phyloP scores from a whole-genome alignment of 306 rosid genomes.

The Ceratonia siliqua region DNA sequence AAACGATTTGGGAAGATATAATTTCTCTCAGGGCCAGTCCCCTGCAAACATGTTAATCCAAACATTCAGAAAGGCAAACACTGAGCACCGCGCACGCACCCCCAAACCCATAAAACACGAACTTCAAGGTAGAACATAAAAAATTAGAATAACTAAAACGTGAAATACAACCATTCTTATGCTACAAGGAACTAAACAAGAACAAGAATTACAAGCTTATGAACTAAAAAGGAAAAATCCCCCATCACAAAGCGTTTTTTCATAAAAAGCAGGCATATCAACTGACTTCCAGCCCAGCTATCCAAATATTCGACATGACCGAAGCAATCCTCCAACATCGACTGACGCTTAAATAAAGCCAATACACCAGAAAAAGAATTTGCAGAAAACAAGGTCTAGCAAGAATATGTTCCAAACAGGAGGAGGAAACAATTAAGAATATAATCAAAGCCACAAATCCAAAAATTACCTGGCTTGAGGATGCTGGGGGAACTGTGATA shows the following conservation, averaged over 20 bases:
- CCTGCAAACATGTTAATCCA: constrained; percentile 51
- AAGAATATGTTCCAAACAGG: neutral
- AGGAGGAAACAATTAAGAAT: neutral
- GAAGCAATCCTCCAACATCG: neutral
- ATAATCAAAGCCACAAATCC: neutral
- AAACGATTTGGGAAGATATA: constrained; percentile 43
- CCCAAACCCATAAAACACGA: neutral
- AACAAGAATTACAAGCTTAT: neutral
- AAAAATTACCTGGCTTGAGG: constrained; percentile 69
- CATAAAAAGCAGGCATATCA: neutral
- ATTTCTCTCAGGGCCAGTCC: constrained; percentile 58
- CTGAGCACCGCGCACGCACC: neutral
- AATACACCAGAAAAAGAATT: neutral
- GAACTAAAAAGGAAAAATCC: neutral
- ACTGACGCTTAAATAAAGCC: too few relatives aligned
- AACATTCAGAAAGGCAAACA: constrained; percentile 27
- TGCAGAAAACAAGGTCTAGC: neutral
- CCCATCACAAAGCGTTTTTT: neutral
- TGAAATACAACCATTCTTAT: neutral
- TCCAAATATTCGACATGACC: neutral
- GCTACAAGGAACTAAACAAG: neutral
- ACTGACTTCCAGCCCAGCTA: neutral
- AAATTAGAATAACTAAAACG: neutral
- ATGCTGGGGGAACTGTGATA: constrained; percentile 46
- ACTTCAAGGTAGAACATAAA: neutral